Evolutionary conservation across 2,329 filamentous ascomycete genomes (phyloP), one percentile per base, ranked within the genome.

Genomic region (Fusarium poae): DNA sequence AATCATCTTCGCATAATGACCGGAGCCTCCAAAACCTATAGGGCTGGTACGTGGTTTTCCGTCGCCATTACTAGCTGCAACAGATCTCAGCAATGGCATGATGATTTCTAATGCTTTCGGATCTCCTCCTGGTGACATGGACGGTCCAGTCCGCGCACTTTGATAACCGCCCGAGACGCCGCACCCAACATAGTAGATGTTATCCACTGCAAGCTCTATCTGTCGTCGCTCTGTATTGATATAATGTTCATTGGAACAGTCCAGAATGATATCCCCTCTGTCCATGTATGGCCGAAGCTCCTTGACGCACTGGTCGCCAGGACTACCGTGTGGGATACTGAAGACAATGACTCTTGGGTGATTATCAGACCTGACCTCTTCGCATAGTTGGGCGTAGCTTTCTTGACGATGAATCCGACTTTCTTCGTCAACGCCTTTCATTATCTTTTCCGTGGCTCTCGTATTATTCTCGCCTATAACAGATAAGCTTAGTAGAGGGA

Each of bases 1-100:
- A 6, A 92, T 84, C 89, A 92, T 92, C 80, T 93, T 92, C 40
- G 92, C 88, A 72, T 89, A 92, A 75, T 92, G 90, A 0, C 90
- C 90, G 2, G 59, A 54, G 1, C 40, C 34, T 0, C 46, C 46
- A 6, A 34, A 46, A 0, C 34, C 46, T 0, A 62, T 54, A 0
- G 42, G 40, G 2, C 15, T 9, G 0, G 56, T 43, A 2, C 29
- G 30, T 6, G 46, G 29, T 2, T 7, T 21, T 0, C 46, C 42
- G 0, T 43, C 2, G 0, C 6, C 27, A 1, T 43, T 20, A n/a
- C 46, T 54, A 0, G 42, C 56, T 1, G 56, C 42, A 2, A 61
- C 57, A 6, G 46, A 54, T 4, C 11, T 48, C 0, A 54, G n/a
- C 1, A 61, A 15, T 0, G 59, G 56, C 56, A 54, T 40, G 23